These are phyloP conservation scores for Neurospora sp. DNA, from an alignment of 495 filamentous ascomycete species.

Conservation along the genomic window DNA sequence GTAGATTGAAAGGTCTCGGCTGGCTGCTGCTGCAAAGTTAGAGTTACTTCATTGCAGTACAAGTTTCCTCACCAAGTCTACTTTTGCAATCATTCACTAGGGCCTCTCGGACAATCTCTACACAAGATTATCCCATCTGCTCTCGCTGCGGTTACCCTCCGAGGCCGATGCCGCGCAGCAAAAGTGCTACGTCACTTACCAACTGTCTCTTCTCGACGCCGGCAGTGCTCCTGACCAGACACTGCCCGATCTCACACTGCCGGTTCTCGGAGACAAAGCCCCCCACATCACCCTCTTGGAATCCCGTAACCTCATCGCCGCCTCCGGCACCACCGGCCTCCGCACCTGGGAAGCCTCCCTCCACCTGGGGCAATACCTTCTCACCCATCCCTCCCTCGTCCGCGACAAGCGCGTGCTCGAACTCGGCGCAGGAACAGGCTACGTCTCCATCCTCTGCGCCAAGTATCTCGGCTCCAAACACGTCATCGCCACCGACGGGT, in stretches of 20 bases:
- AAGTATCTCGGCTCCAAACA: constrained; percentile 54
- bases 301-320: constrained; percentile 61
- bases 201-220: constrained; percentile 27
- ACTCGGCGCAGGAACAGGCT: constrained; percentile 80
- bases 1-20: background rate
- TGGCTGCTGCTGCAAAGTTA: background rate
- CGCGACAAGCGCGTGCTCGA: constrained; percentile 61
- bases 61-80: constrained; percentile 9
- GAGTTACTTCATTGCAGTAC: background rate
- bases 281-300: constrained; percentile 52
- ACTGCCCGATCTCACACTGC: constrained; percentile 1
- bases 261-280: background rate
- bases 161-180: constrained; percentile 58
- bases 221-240: background rate
- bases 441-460: constrained; percentile 72
- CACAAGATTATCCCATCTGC: constrained; percentile 44
- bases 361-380: constrained; percentile 69
- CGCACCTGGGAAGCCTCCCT: constrained; percentile 92
- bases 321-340: constrained; percentile 69
- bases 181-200: constrained; percentile 67
- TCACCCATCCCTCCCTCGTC: constrained; percentile 29
- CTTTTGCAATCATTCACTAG: constrained; percentile 28
- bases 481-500: constrained; percentile 73
- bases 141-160: constrained; percentile 48
- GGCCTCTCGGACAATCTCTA: constrained; percentile 69